Evolutionary conservation across 768 basidiomycete species (phyloP).

Genomic region (Obba rivulosa): DNA sequence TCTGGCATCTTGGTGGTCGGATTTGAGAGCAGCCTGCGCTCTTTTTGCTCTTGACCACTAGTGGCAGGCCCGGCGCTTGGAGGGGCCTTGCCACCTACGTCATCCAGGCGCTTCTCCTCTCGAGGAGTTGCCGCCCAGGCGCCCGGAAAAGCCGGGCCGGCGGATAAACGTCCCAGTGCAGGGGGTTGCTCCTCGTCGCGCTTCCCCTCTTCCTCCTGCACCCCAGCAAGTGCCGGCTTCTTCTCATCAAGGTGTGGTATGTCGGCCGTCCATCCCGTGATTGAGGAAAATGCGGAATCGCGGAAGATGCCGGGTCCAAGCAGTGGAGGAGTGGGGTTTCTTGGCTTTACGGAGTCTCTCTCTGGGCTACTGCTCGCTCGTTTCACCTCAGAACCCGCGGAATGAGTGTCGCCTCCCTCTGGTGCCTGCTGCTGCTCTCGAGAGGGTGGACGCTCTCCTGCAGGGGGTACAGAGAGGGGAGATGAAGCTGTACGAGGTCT

Average conservation of each 20-base stretch:
- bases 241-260: conserved; percentile 59
- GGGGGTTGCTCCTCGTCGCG: not conserved
- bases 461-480: conserved; percentile 6
- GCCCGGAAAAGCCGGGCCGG: conserved; percentile 42
- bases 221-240: conserved; percentile 16
- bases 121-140: conserved; percentile 52
- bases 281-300: conserved; percentile 57
- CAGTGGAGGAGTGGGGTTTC: conserved; percentile 33
- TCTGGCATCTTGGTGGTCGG: not conserved
- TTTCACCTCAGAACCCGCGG: too few species aligned
- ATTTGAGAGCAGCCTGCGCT: not conserved
- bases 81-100: conserved; percentile 12
- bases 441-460: conserved; percentile 1
- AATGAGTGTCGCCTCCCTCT: not conserved
- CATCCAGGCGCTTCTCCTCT: conserved; percentile 34
- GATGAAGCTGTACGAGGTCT: not conserved
- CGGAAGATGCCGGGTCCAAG: conserved; percentile 58
- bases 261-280: conserved; percentile 39
- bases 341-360: conserved; percentile 10
- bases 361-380: too few species aligned
- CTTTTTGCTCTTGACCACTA: conserved; percentile 15
- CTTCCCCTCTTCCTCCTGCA: conserved; percentile 28
- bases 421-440: not conserved
- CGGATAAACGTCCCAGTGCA: conserved; percentile 15
- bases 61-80: too few species aligned